Evolutionary conservation across 208 protist genomes (phyloP).

Genomic region (Novymonas esmeraldas): DNA sequence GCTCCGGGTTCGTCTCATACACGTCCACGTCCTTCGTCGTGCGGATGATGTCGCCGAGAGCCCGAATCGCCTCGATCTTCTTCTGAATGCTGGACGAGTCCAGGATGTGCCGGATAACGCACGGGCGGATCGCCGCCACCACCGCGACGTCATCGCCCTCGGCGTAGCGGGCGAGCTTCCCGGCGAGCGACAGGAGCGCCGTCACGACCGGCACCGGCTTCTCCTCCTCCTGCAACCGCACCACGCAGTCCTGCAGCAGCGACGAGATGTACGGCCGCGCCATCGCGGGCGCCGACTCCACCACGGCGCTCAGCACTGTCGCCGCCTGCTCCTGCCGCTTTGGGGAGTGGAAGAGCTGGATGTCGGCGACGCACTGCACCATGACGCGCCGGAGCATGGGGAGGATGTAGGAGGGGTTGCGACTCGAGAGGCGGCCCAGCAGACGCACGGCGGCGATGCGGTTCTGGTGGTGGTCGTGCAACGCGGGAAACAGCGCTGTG

Average conservation of each 20-base stretch:
- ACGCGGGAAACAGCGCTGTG: slow-evolving; percentile 70
- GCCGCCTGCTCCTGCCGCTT: slow-evolving; percentile 87
- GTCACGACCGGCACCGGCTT: slow-evolving; percentile 62
- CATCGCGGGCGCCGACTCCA: slow-evolving; percentile 83
- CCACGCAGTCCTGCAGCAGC: slow-evolving; percentile 72
- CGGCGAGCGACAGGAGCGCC: slow-evolving; percentile 80
- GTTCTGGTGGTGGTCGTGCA: slow-evolving; percentile 90
- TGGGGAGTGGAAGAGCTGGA: slow-evolving; percentile 74
- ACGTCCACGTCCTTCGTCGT: slow-evolving; percentile 87
- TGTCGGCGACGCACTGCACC: slow-evolving; percentile 85
- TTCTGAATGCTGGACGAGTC: slow-evolving; percentile 83
- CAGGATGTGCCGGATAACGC: slow-evolving; percentile 81
- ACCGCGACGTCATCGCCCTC: slow-evolving; percentile 78
- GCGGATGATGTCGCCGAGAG: slow-evolving; percentile 86
- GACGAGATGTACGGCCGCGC: slow-evolving; percentile 82
- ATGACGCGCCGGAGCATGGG: slow-evolving; percentile 84
- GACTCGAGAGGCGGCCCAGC: slow-evolving; percentile 79
- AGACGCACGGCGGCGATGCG: slow-evolving; percentile 75
- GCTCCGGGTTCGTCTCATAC: slow-evolving; percentile 73
- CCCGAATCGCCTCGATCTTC: slow-evolving; percentile 85
- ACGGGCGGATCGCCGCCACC: slow-evolving; percentile 61
- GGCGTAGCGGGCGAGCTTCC: slow-evolving; percentile 82
- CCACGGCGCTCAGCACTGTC: slow-evolving; percentile 72
- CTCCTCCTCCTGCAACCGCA: slow-evolving; percentile 54
- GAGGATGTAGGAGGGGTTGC: slow-evolving; percentile 81